Evolutionary conservation across 768 basidiomycete genomes (phyloP), one percentile per base, ranked within the genome.

Genomic region (Pisolithus sp.): DNA sequence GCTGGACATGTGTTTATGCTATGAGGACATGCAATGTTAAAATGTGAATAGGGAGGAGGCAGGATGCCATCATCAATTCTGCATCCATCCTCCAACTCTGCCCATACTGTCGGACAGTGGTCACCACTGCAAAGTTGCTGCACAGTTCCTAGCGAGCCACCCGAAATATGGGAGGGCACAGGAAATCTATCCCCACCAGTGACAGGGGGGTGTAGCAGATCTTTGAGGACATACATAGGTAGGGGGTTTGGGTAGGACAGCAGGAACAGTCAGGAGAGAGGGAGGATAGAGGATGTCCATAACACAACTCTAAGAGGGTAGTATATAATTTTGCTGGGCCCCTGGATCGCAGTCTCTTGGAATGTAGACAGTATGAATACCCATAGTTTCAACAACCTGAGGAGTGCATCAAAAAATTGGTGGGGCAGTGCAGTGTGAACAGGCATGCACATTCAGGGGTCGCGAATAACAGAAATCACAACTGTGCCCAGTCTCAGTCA

Each of bases 11-110:
- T 26, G 26, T 26, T 26, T 26, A 26, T 26, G 7, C 26, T 26
- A 26, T 7, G 26, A 26, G 26, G 26, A 26, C 26, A 7, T 7
- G 26, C 26, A 7, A 26, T 48, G 40, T 68, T 70, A 23, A 66
- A 61, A 30, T 56, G 65, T 0, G 64, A 62, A 53, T 70, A 69
- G 23, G 53, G 36, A 36, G 68, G 68, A 3, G 51, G 54, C 10
- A 47, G 38, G 23, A 54, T 57, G 18, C n/a, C 21, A 12, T 55
- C 58, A 42, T 58, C 56, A 28, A 12, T 42, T 6, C 37, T 18
- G 21, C 50, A 26, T 26, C 26, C 26, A 26, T 26, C 26, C 10
- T 18, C 34, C 13, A 34, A 34, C 12, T 34, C 34, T 5, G 34
- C 34, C 34, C 34, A 34, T 13, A 34, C 34, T 34, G 34, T 34